These are phyloP conservation scores for Scytalidium sp. DNA, from an alignment of 2,329 filamentous ascomycete species.

Conservation along the genomic window DNA sequence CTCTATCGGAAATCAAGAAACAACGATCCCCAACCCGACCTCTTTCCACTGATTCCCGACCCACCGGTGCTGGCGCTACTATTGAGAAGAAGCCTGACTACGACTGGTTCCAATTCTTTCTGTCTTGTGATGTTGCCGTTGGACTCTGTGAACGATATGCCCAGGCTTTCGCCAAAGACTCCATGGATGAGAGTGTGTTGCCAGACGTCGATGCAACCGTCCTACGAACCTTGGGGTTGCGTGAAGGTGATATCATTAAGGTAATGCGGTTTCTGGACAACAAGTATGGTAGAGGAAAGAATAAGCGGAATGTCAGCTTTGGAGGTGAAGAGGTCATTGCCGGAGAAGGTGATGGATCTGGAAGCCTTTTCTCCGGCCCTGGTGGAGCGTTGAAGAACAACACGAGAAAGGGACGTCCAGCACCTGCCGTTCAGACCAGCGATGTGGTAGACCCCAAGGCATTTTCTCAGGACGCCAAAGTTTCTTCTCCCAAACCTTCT, in stretches of 20 bases:
- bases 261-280: slow-evolving; percentile 86
- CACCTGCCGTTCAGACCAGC: slow-evolving; percentile 80
- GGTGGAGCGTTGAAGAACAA: slow-evolving; percentile 93
- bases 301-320: slow-evolving; percentile 50
- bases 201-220: slow-evolving; percentile 84
- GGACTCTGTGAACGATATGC: slow-evolving; percentile 94
- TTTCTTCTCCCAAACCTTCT: slow-evolving; percentile 27
- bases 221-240: slow-evolving; percentile 83
- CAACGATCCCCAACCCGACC: slow-evolving; percentile 22
- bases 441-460: slow-evolving; percentile 86
- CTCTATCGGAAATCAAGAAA: slow-evolving; percentile 75
- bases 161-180: slow-evolving; percentile 83
- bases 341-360: slow-evolving; percentile 55
- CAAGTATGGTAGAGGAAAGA: slow-evolving; percentile 68
- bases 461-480: slow-evolving; percentile 60
- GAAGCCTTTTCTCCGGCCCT: slow-evolving; percentile 86
- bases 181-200: slow-evolving; percentile 92
- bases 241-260: slow-evolving; percentile 94
- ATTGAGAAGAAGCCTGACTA: slow-evolving; percentile 72
- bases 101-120: slow-evolving; percentile 99
- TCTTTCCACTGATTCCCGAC: slow-evolving; percentile 15
- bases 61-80: slow-evolving; percentile 52
- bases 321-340: slow-evolving; percentile 50
- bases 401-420: slow-evolving; percentile 85
- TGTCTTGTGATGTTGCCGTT: slow-evolving; percentile 86